Evolutionary conservation across 345 rosid genomes (phyloP).

Genomic region (Syzygium aqueum): DNA sequence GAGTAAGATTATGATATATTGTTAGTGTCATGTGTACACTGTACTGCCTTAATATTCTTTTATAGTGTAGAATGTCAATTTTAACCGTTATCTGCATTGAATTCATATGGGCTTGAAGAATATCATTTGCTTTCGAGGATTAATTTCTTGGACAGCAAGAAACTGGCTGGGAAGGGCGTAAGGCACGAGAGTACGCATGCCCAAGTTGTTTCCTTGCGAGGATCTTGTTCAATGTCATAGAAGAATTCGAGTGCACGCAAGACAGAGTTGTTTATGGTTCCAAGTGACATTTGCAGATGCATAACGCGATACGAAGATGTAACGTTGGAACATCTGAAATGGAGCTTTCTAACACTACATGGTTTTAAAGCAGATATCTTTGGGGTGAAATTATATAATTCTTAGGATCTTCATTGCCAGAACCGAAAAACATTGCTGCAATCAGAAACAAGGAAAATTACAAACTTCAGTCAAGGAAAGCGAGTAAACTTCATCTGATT

Average conservation of each 20-base stretch:
- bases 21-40: neutral
- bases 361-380: neutral
- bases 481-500: neutral
- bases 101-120: neutral
- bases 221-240: neutral
- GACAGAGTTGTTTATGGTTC: neutral
- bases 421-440: neutral
- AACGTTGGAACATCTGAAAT: neutral
- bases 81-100: neutral
- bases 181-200: neutral
- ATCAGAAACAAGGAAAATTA: neutral
- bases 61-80: neutral
- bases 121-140: neutral
- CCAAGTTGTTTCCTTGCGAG: neutral
- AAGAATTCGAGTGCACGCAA: neutral
- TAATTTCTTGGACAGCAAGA: neutral
- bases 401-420: neutral
- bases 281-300: neutral
- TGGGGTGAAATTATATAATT: neutral
- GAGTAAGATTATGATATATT: neutral
- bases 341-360: neutral
- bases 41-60: neutral
- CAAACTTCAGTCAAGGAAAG: neutral
- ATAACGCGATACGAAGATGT: neutral
- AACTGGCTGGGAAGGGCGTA: neutral